Conservation (phyloP, 208 protist species). For the Tritrichomonas musculus region DNA sequence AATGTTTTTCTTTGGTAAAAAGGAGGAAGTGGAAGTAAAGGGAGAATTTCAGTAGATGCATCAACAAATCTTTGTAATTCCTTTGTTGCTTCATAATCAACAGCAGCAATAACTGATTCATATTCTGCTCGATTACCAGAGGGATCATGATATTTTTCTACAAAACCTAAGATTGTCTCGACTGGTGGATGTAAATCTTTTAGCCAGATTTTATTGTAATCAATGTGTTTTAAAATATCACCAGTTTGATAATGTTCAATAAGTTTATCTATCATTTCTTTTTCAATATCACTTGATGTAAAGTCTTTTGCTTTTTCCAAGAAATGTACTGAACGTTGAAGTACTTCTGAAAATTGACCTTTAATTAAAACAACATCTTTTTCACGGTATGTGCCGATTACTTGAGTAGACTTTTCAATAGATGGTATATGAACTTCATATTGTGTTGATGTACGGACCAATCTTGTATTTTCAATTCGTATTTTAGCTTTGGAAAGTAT, state of each 20-base stretch:
- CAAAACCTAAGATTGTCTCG: slow-evolving; percentile 47
- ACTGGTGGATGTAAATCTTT: slow-evolving; percentile 38
- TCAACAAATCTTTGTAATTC: slow-evolving; percentile 36
- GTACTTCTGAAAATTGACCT: no score
- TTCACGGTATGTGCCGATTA: no score
- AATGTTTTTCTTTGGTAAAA: slow-evolving; percentile 42
- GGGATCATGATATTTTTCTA: slow-evolving; percentile 50
- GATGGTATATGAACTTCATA: no score
- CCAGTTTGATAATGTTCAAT: not conserved
- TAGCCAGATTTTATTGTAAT: slow-evolving; percentile 39
- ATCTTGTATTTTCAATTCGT: no score
- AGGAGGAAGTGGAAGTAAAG: slow-evolving; percentile 31
- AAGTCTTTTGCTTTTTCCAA: no score
- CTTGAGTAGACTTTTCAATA: no score
- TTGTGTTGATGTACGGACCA: no score
- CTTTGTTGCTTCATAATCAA: slow-evolving; percentile 37
- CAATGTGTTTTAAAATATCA: slow-evolving; percentile 2
- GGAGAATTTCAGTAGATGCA: not conserved
- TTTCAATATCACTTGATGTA: no score
- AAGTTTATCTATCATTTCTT: not conserved
- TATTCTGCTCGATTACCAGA: slow-evolving; percentile 45
- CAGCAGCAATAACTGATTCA: slow-evolving; percentile 43
- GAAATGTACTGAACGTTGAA: no score
- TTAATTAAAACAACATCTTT: no score
- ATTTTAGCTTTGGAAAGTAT: no score